phyloP scores from a whole-genome alignment of 306 rosid species.

The Cucumis hystrix region DNA sequence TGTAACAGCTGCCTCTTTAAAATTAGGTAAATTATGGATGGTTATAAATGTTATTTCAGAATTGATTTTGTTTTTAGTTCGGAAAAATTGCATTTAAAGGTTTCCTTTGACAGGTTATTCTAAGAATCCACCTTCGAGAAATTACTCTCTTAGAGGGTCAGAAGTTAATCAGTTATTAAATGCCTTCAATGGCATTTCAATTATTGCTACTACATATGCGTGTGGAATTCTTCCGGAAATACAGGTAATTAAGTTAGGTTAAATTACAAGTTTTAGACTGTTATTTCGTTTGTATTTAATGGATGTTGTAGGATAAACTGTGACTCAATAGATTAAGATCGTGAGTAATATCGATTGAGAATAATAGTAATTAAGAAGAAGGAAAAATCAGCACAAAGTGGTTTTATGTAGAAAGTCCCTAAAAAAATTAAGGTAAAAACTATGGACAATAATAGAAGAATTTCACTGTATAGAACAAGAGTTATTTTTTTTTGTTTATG shows the following conservation, averaged over 20 bases:
- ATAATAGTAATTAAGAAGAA: no score
- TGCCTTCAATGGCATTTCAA: slow-evolving; percentile 57
- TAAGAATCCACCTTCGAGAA: slow-evolving; percentile 28
- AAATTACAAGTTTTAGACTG: no score
- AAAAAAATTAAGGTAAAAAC: no score
- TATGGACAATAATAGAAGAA: no score
- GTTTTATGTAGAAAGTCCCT: no score
- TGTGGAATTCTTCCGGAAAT: slow-evolving; percentile 81
- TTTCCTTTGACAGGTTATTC: slow-evolving; percentile 34
- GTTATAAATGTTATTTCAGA: neutral
- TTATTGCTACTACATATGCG: slow-evolving; percentile 51
- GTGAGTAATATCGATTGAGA: no score
- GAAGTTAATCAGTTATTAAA: slow-evolving; percentile 22
- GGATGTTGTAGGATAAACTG: no score
- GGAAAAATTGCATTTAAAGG: neutral
- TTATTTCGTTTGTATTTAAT: no score
- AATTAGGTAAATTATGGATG: slow-evolving; percentile 21
- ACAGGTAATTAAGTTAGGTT: slow-evolving; percentile 34
- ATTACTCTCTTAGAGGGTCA: slow-evolving; percentile 37
- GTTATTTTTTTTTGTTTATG: no score
- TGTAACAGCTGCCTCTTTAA: slow-evolving; percentile 39
- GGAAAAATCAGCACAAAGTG: no score
- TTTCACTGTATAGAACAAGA: no score
- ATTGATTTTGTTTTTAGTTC: neutral
- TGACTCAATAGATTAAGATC: no score